Conservation (phyloP, 768 basidiomycete species). For the Kwoniella dejecticola region DNA sequence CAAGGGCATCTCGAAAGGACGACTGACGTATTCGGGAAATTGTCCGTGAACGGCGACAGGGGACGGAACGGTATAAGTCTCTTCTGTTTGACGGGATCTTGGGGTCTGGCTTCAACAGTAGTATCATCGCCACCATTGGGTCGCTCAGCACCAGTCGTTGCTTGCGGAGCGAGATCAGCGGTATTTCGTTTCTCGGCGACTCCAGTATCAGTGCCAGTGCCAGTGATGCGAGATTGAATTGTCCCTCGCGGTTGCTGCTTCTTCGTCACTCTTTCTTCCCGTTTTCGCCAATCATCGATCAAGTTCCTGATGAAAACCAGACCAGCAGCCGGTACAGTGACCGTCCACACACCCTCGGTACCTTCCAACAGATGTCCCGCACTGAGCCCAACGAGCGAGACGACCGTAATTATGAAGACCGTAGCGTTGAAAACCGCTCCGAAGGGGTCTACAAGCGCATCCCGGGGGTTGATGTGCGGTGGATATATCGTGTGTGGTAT, state of each 20-base stretch:
- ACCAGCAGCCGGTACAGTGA: constrained; percentile 76
- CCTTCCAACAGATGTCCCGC: constrained; percentile 57
- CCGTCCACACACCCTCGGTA: constrained; percentile 56
- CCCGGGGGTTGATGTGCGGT: constrained; percentile 59
- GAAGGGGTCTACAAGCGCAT: constrained; percentile 70
- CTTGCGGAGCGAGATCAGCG: too few relatives aligned
- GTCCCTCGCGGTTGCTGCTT: too few relatives aligned
- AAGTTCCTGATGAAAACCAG: constrained; percentile 71
- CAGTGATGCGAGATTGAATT: too few relatives aligned
- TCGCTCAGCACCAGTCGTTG: too few relatives aligned
- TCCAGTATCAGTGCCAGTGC: too few relatives aligned
- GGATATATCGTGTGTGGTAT: constrained; percentile 44
- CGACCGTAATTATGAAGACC: constrained; percentile 68
- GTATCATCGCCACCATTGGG: not conserved
- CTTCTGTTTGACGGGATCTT: not conserved
- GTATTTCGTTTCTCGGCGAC: too few relatives aligned
- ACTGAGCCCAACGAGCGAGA: constrained; percentile 73
- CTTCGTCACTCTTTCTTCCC: not conserved
- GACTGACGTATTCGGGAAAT: constrained; percentile 71
- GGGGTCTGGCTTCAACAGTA: too few relatives aligned
- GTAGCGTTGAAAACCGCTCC: constrained; percentile 74
- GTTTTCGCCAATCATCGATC: not conserved
- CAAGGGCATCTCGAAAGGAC: constrained; percentile 66
- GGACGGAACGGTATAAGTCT: constrained; percentile 1
- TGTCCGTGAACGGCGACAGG: constrained; percentile 11